Percentiles rank a stretch among this genome's conserved stretches.
phyloP scores from a whole-genome alignment of 805 yeast species.

The Myxozyma mucilagina region DNA sequence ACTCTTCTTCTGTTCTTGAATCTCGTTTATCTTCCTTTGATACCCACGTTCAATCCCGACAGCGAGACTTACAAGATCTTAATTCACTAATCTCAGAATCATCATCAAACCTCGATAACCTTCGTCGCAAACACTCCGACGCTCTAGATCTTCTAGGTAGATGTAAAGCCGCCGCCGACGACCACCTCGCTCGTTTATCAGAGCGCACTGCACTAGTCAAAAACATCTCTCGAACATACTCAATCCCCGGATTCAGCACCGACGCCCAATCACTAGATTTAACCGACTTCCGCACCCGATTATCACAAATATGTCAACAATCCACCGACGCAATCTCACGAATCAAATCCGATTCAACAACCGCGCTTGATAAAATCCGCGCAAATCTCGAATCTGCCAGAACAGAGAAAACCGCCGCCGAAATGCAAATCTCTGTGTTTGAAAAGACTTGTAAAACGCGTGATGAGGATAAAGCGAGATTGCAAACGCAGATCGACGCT shows the following conservation, averaged over 20 bases:
- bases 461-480: constrained; percentile 42
- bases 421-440: constrained; percentile 28
- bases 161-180: constrained; percentile 46
- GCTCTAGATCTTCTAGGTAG: constrained; percentile 57
- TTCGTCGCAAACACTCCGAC: constrained; percentile 43
- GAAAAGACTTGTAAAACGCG: constrained; percentile 8
- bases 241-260: constrained; percentile 20
- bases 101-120: constrained; percentile 35
- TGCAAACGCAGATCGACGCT: constrained; percentile 45
- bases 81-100: constrained; percentile 34
- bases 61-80: constrained; percentile 35
- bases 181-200: constrained; percentile 20
- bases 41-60: constrained; percentile 31
- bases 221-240: constrained; percentile 6
- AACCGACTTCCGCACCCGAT: constrained; percentile 15
- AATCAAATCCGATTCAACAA: constrained; percentile 35
- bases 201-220: constrained; percentile 24
- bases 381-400: constrained; percentile 33
- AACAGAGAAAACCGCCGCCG: constrained; percentile 33
- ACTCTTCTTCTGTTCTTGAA: constrained; percentile 47
- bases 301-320: not conserved
- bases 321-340: constrained; percentile 14
- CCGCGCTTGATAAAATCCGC: constrained; percentile 36
- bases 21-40: constrained; percentile 48
- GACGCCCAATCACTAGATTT: constrained; percentile 5